Evolutionary conservation across 108 stramenopile species (phyloP).

Genomic region (Bacterosira constricta): DNA sequence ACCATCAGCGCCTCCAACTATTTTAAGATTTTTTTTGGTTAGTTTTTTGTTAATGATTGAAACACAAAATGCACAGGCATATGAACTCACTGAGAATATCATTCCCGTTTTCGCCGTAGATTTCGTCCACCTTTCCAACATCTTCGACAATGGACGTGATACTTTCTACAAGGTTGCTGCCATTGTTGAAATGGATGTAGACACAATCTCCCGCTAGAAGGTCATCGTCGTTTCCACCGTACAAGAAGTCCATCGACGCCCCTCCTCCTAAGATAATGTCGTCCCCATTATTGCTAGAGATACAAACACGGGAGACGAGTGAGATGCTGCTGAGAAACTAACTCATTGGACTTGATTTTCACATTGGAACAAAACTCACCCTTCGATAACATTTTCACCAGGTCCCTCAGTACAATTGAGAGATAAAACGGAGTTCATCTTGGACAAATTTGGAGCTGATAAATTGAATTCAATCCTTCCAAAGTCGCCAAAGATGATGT

Average conservation of each 20-base stretch:
- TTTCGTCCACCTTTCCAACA: slow-evolving; percentile 4
- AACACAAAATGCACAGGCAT: too few relatives aligned
- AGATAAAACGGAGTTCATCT: slow-evolving; percentile 1
- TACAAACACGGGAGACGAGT: too few relatives aligned
- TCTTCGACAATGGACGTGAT: slow-evolving; percentile 3
- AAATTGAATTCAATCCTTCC: not conserved
- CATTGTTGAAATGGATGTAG: not conserved
- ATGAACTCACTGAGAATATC: too few relatives aligned
- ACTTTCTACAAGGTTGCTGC: not conserved
- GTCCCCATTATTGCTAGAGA: too few relatives aligned
- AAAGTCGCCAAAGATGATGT: slow-evolving; percentile 10
- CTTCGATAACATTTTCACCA: slow-evolving; percentile 12
- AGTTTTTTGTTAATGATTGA: too few relatives aligned
- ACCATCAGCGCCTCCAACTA: slow-evolving; percentile 22
- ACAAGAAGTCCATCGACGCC: not conserved
- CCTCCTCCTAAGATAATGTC: slow-evolving; percentile 19
- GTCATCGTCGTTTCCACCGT: slow-evolving; percentile 7
- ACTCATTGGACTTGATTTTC: too few relatives aligned
- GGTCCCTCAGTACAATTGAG: slow-evolving; percentile 20
- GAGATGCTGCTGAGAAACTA: too few relatives aligned
- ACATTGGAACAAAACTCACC: too few relatives aligned
- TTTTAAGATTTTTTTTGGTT: too few relatives aligned
- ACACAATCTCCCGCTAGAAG: slow-evolving; percentile 9
- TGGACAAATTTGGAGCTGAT: not conserved
- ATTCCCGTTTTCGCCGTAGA: not conserved